phyloP scores from a whole-genome alignment of 176 grass and related monocot species.

The Hsuehochloa calcarea region DNA sequence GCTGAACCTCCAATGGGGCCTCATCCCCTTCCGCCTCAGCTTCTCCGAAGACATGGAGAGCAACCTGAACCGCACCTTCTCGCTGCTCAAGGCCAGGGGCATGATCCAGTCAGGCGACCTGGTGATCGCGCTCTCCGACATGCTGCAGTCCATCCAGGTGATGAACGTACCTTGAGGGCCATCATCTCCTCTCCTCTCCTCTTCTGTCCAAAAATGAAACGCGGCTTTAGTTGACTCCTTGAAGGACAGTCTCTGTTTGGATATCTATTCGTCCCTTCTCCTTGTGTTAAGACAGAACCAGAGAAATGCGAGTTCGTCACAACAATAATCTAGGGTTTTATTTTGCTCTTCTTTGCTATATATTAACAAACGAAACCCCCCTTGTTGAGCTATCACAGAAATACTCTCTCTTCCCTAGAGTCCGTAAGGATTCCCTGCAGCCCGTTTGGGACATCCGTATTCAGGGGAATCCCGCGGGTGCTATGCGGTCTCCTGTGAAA shows the following conservation, averaged over 20 bases:
- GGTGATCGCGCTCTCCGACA: conserved; percentile 88
- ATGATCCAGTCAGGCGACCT: conserved; percentile 91
- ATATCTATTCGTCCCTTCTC: background rate
- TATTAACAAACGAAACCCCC: background rate
- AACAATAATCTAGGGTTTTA: conserved; percentile 22
- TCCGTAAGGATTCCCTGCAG: no score
- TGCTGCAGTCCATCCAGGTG: conserved; percentile 97
- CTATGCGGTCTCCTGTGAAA: no score
- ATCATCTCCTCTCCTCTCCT: background rate
- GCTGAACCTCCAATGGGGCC: conserved; percentile 92
- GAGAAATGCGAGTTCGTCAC: background rate
- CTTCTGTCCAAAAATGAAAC: background rate
- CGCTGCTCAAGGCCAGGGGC: conserved; percentile 90
- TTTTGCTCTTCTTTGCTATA: background rate
- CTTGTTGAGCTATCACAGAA: no score
- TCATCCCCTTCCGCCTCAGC: conserved; percentile 79
- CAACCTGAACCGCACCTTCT: conserved; percentile 92
- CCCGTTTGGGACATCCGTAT: no score
- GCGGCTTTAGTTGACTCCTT: background rate
- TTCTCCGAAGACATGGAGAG: conserved; percentile 91
- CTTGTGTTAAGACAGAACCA: conserved; percentile 12
- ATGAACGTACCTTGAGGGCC: conserved; percentile 82
- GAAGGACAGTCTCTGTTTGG: background rate
- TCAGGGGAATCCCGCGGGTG: no score
- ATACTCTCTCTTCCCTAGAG: no score